Evolutionary conservation across 805 yeast species (phyloP), one percentile per base, ranked within the genome.

Genomic region (Sugiyamaella chiloensis): DNA sequence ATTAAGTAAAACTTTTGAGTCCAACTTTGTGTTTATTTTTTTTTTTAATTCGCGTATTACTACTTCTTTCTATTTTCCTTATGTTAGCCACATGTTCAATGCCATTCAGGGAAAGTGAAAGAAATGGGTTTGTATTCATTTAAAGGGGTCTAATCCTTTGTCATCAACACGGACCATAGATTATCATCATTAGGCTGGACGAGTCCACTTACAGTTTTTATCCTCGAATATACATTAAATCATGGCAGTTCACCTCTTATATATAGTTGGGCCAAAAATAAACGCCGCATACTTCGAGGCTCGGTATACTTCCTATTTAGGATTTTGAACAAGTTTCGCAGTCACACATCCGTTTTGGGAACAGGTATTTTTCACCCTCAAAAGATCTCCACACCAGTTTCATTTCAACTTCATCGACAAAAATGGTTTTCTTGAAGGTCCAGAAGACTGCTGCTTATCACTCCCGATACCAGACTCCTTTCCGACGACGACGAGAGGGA

Each of bases 401-500:
- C 32, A 7, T 9, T 5, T 20, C 23, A 9, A 4, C n/a, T 8
- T 39, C 37, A 30, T 37, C 49, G 44, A 46, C 46, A 31, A 51
- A 68, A 74, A 87, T 87, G 96, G 79, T 80, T 67, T 87, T 87
- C 88, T 74, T 74, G 67, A 80, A 78, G 69, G 66, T 71, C 61
- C 67, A 75, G 62, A 88, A 89, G 83, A 76, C 80, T 71, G 83
- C 95, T 69, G 91, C 97, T 63, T 93, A 93, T 91, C 87, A 82
- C 82, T 89, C 97, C 71, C 90, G 99, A 76, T 93, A 83, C 96
- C 99, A 93, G 82, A 93, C 99, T 74, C 97, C 98, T 62, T 93
- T 90, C 96, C 89, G 99, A 78, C 90, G 99, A 84, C 87, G 99
- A 86, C 87, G 95, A 75, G 97, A 93, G 80, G 99, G 99, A 80